Conservation (phyloP, 2,329 filamentous ascomycete genomes). For the Esteya vermicola region DNA sequence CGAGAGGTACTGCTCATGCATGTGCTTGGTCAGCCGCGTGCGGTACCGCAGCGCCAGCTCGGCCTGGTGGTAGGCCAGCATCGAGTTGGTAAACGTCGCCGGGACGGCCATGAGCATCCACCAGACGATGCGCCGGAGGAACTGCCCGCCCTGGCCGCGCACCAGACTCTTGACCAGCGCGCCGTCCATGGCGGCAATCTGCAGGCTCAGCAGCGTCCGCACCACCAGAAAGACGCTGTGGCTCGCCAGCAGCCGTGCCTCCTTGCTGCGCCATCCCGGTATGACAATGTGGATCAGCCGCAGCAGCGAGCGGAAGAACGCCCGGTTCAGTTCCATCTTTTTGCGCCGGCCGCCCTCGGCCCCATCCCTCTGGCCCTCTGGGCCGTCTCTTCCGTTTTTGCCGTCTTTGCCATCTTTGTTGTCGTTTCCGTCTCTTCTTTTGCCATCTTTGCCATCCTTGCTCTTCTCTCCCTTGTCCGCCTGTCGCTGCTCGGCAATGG, state of each 20-base stretch:
- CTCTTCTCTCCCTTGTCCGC: conserved; percentile 42
- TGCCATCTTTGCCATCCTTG: conserved; percentile 23
- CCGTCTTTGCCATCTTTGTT: not conserved
- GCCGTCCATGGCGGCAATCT: conserved; percentile 92
- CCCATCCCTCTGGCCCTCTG: too few relatives aligned
- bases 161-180: conserved; percentile 85
- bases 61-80: conserved; percentile 96
- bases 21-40: conserved; percentile 80
- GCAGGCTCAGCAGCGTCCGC: conserved; percentile 81
- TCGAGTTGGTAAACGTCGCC: conserved; percentile 96
- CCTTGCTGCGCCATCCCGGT: conserved; percentile 79
- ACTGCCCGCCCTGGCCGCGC: conserved; percentile 80
- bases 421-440: not conserved
- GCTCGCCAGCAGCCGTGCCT: conserved; percentile 71
- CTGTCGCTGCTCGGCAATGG: conserved; percentile 78
- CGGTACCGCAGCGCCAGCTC: conserved; percentile 87
- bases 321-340: conserved; percentile 84
- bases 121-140: conserved; percentile 78
- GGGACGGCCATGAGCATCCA: conserved; percentile 98
- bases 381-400: too few relatives aligned
- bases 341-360: conserved; percentile 30
- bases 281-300: conserved; percentile 75
- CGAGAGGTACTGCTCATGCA: conserved; percentile 92
- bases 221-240: conserved; percentile 89
- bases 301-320: conserved; percentile 62